Base-by-base conservation (phyloP, 305 asterid species). In the Fraxinus ornus region DNA sequence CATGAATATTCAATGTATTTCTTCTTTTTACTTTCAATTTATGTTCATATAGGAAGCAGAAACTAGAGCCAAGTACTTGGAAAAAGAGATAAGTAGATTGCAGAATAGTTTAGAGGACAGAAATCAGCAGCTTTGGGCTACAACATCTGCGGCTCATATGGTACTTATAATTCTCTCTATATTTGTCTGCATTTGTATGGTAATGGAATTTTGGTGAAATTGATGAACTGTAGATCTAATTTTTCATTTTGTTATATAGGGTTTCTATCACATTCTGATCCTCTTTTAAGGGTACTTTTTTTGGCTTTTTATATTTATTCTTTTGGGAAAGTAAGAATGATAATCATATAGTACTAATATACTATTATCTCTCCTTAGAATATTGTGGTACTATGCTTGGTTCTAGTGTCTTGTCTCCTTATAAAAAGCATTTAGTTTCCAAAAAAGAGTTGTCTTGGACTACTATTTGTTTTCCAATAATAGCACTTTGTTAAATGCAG, bases 31-130 rank as follows among this genome's bases (percentile, higher is more conserved):
- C 26, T 84, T 79, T 77, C 21, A 68, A 13, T 10, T 62, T 37
- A 6, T 13, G 17, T 79, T 21, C 85, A 28, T 79, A 19, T 80
- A 94, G 98, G 92, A 91, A 84, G 95, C 94, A 0, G 97, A 94
- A 87, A 86, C 77, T 12, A 93, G 89, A 86, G 93, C 94, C 10
- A 90, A 85, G 89, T 89, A 71, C 80, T 80, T 92, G 95, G 93
- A 90, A 86, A 86, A 87, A 78, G 95, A 93, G 83, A 82, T 92
- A 0, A 83, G n/a, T 41, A 86, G 82, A 80, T 82, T 94, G 89
- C 94, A 93, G 82, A 90, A 80, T 85, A 87, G 81, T 66, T 84
- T 93, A 74, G 94, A 92, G 82, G 94, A 91, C 66, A 94, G 85
- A 83, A 85, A 86, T 52, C 55, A 79, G 57, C 93, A 91, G 91